These are phyloP conservation scores for grape (Vitis vinifera) DNA, from an alignment of 164 flowering plant species.

Conservation along the genomic window DNA sequence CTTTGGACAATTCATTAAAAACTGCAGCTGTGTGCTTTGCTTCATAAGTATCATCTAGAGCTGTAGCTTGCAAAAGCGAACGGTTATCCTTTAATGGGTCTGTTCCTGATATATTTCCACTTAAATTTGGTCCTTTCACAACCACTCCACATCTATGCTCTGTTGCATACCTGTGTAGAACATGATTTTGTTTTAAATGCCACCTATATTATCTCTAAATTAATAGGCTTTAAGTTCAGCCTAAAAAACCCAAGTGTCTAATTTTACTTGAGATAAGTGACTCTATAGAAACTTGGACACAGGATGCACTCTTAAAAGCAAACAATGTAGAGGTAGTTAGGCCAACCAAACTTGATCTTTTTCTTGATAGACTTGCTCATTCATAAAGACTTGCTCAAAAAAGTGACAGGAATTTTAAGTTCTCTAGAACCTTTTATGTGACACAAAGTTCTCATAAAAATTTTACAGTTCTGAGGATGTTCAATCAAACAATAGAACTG, in stretches of 20 bases:
- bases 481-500: not conserved
- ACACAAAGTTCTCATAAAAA: not conserved
- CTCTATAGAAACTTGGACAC: no score
- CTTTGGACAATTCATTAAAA: conserved; percentile 85
- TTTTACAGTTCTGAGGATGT: not conserved
- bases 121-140: conserved; percentile 86
- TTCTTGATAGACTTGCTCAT: no score
- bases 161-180: conserved; percentile 72
- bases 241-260: not conserved
- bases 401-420: no score
- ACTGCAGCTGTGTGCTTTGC: conserved; percentile 84
- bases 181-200: not conserved
- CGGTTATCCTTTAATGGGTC: conserved; percentile 95
- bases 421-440: not conserved
- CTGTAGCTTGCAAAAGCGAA: conserved; percentile 69
- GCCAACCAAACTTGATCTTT: no score
- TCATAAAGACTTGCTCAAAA: no score
- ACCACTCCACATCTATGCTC: conserved; percentile 99
- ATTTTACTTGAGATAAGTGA: not conserved
- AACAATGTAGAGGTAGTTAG: no score
- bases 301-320: no score
- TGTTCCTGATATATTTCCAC: conserved; percentile 99
- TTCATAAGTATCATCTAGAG: conserved; percentile 86
- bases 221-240: not conserved
- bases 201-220: not conserved